phyloP scores from a whole-genome alignment of 768 basidiomycete species.

The Mrakia blollopis region DNA sequence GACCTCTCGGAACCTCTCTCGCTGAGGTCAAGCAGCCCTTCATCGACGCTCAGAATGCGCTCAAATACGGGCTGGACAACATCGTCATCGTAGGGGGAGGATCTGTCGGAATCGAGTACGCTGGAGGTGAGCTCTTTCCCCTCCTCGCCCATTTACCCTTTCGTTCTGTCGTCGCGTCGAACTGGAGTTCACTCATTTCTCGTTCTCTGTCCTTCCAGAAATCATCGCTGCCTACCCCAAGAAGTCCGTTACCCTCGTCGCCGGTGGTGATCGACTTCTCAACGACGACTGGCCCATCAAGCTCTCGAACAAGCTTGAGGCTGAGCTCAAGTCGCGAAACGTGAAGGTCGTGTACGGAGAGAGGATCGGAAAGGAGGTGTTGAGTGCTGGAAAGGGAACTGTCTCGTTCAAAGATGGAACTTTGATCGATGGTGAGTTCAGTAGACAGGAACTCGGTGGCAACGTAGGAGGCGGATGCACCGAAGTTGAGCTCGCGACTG shows the following conservation, averaged over 20 bases:
- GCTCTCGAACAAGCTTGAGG: neutral
- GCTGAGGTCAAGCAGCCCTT: neutral
- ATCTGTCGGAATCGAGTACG: neutral
- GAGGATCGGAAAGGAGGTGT: neutral
- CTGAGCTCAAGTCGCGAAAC: neutral
- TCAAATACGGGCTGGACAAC: neutral
- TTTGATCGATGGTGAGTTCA: neutral
- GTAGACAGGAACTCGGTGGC: neutral
- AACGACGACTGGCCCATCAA: neutral
- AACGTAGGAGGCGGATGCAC: neutral
- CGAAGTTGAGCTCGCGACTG: neutral
- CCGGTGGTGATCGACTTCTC: neutral
- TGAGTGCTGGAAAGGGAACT: neutral
- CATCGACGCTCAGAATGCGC: neutral
- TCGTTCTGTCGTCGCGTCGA: neutral
- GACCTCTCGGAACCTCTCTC: neutral
- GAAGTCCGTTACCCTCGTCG: neutral
- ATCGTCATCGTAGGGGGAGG: neutral
- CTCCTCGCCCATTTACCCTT: neutral
- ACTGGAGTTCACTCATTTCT: neutral
- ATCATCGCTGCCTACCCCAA: slow-evolving; percentile 1
- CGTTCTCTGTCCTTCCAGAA: neutral
- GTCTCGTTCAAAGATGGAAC: neutral
- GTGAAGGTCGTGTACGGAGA: neutral
- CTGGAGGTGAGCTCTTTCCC: neutral